Conservation (phyloP, 169 alveolate species). For the Eimeria necatrix region DNA sequence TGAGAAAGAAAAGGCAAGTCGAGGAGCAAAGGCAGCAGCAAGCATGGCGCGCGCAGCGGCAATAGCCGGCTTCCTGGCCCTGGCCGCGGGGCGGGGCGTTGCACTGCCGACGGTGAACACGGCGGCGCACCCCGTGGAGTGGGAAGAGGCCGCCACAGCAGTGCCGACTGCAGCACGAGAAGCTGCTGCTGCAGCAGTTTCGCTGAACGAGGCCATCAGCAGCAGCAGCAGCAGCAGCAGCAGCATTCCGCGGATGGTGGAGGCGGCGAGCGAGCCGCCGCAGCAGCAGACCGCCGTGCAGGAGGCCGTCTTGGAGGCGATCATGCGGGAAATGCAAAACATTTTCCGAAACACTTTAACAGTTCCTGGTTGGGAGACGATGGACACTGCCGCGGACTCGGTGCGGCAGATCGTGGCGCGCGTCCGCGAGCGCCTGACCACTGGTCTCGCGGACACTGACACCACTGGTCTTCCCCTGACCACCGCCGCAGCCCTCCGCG, state of each 20-base stretch:
- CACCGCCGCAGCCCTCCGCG: slow-evolving; percentile 24
- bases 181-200: not conserved
- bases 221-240: not conserved
- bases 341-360: not conserved
- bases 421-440: not conserved
- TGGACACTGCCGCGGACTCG: slow-evolving; percentile 20
- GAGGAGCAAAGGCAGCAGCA: not conserved
- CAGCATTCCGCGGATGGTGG: slow-evolving; percentile 18
- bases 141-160: slow-evolving; percentile 12
- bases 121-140: not conserved
- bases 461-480: not conserved
- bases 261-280: not conserved
- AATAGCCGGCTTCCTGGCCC: slow-evolving; percentile 36
- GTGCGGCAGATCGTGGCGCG: not conserved
- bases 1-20: too few relatives aligned
- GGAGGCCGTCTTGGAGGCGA: slow-evolving; percentile 24
- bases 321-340: slow-evolving; percentile 22
- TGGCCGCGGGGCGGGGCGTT: slow-evolving; percentile 12
- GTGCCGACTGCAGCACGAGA: not conserved
- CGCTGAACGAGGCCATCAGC: not conserved
- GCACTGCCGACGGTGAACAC: slow-evolving; percentile 5
- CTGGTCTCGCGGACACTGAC: not conserved
- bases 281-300: not conserved
- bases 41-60: slow-evolving; percentile 27
- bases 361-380: slow-evolving; percentile 48